Conservation (phyloP, 495 filamentous ascomycete species). For the Aspergillus nanangensis region DNA sequence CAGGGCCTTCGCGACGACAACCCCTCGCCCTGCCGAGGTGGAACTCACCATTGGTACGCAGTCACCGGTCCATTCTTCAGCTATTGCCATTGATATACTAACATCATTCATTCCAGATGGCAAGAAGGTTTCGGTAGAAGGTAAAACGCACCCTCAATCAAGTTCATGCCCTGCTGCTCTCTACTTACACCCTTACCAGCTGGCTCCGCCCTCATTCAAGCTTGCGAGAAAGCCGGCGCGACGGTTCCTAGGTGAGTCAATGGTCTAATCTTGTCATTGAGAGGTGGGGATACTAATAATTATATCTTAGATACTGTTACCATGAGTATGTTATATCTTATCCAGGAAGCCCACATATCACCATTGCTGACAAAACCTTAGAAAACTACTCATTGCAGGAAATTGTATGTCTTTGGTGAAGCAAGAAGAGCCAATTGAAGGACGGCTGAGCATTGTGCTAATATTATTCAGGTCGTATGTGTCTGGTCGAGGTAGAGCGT, state of each 20-base stretch:
- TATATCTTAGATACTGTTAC: conserved; percentile 86
- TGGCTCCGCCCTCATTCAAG: conserved; percentile 95
- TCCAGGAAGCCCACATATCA: neutral
- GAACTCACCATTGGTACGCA: conserved; percentile 87
- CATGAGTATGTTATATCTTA: conserved; percentile 66
- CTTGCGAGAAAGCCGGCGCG: conserved; percentile 93
- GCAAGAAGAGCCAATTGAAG: too few relatives aligned
- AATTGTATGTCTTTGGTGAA: conserved; percentile 59
- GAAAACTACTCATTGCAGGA: conserved; percentile 96
- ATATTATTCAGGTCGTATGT: conserved; percentile 69
- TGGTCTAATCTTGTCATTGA: neutral
- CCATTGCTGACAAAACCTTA: conserved; percentile 34
- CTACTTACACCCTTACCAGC: conserved; percentile 31
- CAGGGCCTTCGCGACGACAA: conserved; percentile 71
- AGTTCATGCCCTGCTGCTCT: conserved; percentile 13
- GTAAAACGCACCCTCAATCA: conserved; percentile 39
- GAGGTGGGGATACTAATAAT: conserved; percentile 30
- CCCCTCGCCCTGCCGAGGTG: conserved; percentile 75
- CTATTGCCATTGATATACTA: conserved; percentile 5
- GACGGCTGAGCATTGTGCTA: neutral
- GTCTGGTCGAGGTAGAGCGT: conserved; percentile 93
- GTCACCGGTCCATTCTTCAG: conserved; percentile 18
- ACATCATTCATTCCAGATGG: conserved; percentile 58
- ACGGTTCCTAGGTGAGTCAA: conserved; percentile 77
- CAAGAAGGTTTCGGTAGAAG: conserved; percentile 93